Conservation (phyloP, 495 filamentous ascomycete species). For the Daldinia grandis region DNA sequence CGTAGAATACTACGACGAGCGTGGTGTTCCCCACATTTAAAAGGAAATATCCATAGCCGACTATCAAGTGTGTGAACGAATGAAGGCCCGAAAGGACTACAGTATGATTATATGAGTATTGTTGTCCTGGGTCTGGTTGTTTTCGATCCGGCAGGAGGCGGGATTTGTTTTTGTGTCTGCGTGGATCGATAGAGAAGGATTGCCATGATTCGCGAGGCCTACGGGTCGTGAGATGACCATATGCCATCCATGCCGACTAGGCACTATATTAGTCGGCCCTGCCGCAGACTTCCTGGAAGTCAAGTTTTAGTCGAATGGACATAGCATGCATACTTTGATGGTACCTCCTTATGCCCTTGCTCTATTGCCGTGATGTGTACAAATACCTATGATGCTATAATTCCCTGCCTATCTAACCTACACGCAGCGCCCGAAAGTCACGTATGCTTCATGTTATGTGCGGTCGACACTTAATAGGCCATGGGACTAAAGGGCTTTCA, state of each 20-base stretch:
- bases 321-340: background rate
- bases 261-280: background rate
- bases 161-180: background rate
- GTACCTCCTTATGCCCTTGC: background rate
- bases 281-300: background rate
- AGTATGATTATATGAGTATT: background rate
- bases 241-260: too few species aligned
- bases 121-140: background rate
- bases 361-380: background rate
- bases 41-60: background rate
- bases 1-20: background rate
- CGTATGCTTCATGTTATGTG: background rate
- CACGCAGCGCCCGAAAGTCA: background rate
- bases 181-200: background rate
- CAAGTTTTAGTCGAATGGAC: background rate
- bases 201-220: background rate
- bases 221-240: too few species aligned
- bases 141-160: background rate
- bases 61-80: background rate
- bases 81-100: background rate
- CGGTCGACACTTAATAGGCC: background rate
- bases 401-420: background rate
- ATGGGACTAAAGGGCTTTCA: background rate
- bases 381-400: background rate
- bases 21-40: background rate